Evolutionary conservation across 2,329 filamentous ascomycete genomes (phyloP).

Genomic region (Alternaria triticimaculans): DNA sequence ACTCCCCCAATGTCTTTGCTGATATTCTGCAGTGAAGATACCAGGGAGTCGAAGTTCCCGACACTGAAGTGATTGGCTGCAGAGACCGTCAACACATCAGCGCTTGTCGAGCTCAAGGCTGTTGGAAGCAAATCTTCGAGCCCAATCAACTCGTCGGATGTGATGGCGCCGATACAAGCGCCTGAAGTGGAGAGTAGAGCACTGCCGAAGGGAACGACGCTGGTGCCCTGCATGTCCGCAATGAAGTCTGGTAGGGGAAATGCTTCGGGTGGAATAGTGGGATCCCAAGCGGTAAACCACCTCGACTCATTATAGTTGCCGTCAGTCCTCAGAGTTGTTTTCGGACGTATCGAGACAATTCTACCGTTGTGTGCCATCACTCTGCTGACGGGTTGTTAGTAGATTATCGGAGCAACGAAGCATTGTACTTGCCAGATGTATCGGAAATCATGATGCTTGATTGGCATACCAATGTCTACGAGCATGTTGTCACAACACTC

Average conservation of each 20-base stretch:
- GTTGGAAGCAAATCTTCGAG: neutral
- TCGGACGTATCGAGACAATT: slow-evolving; percentile 75
- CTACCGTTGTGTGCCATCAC: slow-evolving; percentile 69
- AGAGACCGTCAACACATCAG: neutral
- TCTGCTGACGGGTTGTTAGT: slow-evolving; percentile 53
- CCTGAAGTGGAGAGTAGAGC: neutral
- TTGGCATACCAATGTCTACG: slow-evolving; percentile 41
- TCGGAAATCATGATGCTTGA: slow-evolving; percentile 66
- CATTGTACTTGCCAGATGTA: slow-evolving; percentile 53
- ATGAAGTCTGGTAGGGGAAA: neutral
- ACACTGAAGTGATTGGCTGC: neutral
- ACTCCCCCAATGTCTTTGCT: neutral
- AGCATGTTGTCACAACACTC: slow-evolving; percentile 66
- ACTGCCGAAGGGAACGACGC: slow-evolving; percentile 50
- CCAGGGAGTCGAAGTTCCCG: slow-evolving; percentile 53
- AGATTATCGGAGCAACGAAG: fast-evolving
- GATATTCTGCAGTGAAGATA: neutral
- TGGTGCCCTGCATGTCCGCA: slow-evolving; percentile 61
- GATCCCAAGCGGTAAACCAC: slow-evolving; percentile 42
- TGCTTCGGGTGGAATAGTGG: neutral
- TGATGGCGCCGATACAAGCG: neutral
- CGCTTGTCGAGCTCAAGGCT: neutral
- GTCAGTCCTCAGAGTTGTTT: slow-evolving; percentile 74
- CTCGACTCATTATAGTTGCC: slow-evolving; percentile 60
- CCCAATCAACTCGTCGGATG: neutral